phyloP scores from a whole-genome alignment of 768 basidiomycete species.

The Dentipellis fragilis region DNA sequence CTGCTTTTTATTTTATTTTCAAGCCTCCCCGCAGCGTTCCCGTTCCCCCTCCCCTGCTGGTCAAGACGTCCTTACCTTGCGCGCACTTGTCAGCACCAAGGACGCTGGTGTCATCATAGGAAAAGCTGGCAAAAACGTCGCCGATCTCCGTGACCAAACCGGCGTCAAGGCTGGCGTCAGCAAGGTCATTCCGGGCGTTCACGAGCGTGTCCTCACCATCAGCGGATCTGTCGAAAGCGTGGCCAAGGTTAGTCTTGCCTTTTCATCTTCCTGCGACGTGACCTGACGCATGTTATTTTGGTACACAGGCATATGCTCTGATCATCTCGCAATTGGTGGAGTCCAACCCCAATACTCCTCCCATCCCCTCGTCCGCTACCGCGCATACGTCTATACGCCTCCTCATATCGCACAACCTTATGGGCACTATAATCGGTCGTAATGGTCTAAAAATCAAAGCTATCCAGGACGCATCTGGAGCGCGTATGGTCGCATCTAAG shows the following conservation, averaged over 20 bases:
- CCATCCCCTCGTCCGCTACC: conserved; percentile 48
- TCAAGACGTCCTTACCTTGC: conserved; percentile 76
- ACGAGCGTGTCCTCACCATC: conserved; percentile 94
- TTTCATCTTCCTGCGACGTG: conserved; percentile 11
- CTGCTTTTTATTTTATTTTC: conserved; percentile 15
- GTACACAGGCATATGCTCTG: conserved; percentile 78
- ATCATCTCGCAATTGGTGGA: conserved; percentile 87
- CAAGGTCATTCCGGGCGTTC: conserved; percentile 96
- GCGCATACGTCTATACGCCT: conserved; percentile 88
- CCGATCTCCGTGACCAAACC: conserved; percentile 89
- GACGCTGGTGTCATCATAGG: conserved; percentile 97
- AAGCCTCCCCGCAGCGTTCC: conserved; percentile 55
- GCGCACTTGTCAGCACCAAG: conserved; percentile 93
- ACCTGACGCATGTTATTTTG: conserved; percentile 4
- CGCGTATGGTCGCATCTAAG: conserved; percentile 97
- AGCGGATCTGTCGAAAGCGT: conserved; percentile 88
- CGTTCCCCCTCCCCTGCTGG: conserved; percentile 66
- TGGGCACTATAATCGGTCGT: conserved; percentile 98
- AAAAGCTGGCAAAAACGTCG: conserved; percentile 95
- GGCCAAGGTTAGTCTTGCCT: conserved; percentile 54
- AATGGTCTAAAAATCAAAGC: conserved; percentile 97
- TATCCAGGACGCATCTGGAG: conserved; percentile 93
- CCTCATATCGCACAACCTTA: conserved; percentile 96
- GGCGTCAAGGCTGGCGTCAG: conserved; percentile 98
- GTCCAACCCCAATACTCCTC: conserved; percentile 65